Conservation (phyloP, 257 asterid species). For the Capsicum pubescens region DNA sequence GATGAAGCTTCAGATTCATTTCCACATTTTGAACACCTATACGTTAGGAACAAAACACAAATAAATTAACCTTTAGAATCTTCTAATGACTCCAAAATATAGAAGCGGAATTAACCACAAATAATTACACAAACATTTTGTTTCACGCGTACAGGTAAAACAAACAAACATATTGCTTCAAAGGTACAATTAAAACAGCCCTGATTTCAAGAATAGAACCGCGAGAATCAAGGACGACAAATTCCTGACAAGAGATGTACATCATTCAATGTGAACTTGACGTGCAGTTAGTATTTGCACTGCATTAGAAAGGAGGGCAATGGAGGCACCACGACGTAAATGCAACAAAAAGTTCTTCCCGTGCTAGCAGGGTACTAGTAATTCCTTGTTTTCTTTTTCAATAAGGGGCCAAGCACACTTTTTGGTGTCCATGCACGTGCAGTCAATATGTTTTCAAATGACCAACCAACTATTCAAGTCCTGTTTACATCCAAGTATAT, state of each 20-base stretch:
- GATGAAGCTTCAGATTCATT: constrained; percentile 94
- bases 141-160: not conserved
- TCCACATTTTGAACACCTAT: constrained; percentile 93
- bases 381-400: constrained; percentile 22
- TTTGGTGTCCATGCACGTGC: constrained; percentile 5
- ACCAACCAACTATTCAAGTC: not conserved
- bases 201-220: not conserved
- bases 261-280: constrained; percentile 6
- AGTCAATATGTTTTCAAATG: not conserved
- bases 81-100: not conserved
- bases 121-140: not conserved
- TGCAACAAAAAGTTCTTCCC: constrained; percentile 4
- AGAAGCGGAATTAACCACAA: not conserved
- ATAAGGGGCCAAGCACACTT: not conserved
- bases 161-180: not conserved
- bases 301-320: constrained; percentile 18
- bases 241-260: constrained; percentile 23
- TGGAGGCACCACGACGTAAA: constrained; percentile 2
- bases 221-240: not conserved
- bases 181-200: constrained; percentile 14
- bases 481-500: constrained; percentile 5
- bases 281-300: constrained; percentile 16
- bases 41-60: constrained; percentile 26
- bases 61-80: constrained; percentile 15
- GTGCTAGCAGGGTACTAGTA: not conserved